A percentile compares a stretch with the other conserved stretches of the same genome.
These are phyloP conservation scores for Paramecium primaurelia DNA, from an alignment of 73 alveolate species.

Conservation along the genomic window DNA sequence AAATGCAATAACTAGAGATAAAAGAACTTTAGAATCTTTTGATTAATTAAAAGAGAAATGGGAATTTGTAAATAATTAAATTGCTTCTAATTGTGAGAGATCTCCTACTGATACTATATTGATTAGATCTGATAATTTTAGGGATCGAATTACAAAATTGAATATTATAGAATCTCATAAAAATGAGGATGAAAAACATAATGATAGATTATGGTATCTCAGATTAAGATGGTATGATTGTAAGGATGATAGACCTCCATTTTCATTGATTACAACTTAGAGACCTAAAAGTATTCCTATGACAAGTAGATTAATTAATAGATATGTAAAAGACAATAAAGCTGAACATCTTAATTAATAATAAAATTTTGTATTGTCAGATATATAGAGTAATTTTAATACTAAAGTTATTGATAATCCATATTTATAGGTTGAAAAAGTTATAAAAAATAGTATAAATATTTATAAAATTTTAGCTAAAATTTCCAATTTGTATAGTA, in stretches of 20 bases:
- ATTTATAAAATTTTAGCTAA: background rate
- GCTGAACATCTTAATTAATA: background rate
- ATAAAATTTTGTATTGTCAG: background rate
- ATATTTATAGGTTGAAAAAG: slow-evolving; percentile 6
- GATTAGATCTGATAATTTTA: background rate
- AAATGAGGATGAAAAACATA: slow-evolving; percentile 4
- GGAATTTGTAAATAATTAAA: background rate
- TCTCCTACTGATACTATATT: background rate
- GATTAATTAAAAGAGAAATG: background rate
- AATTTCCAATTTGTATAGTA: background rate
- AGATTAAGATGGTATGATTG: slow-evolving; percentile 38
- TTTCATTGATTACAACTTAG: background rate
- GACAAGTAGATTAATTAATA: background rate
- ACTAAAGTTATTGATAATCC: slow-evolving; percentile 33
- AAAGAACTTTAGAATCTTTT: background rate
- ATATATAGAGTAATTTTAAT: background rate
- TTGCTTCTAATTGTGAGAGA: slow-evolving; percentile 7
- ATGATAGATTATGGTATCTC: slow-evolving; percentile 24
- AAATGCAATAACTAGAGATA: background rate
- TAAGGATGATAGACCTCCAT: slow-evolving; percentile 31
- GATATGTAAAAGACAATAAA: background rate
- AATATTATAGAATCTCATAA: background rate
- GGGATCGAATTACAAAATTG: background rate
- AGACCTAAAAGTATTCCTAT: background rate
- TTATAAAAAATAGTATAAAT: background rate